Conservation (phyloP, 345 rosid species). For the Syzygium aqueum region DNA sequence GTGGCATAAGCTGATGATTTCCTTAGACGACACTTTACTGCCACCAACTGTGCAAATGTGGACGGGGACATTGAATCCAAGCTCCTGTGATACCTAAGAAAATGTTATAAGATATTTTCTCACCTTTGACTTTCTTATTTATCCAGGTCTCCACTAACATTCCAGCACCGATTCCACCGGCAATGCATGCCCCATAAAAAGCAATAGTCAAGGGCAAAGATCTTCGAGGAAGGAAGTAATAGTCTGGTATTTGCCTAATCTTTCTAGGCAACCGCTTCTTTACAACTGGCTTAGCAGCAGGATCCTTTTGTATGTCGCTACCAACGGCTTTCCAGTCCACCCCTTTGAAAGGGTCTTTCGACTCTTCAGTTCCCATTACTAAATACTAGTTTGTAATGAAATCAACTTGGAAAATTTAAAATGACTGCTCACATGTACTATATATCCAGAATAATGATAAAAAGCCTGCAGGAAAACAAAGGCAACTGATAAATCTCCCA, state of each 20-base stretch:
- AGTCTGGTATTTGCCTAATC: conserved; percentile 80
- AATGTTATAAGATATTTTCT: neutral
- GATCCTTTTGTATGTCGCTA: conserved; percentile 55
- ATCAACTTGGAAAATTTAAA: neutral
- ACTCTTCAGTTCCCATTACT: conserved; percentile 51
- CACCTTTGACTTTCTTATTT: conserved; percentile 71
- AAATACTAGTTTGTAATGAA: conserved; percentile 6
- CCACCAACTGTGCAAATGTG: neutral
- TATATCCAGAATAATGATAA: neutral
- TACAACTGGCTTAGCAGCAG: conserved; percentile 32
- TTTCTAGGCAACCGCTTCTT: conserved; percentile 74
- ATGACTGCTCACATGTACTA: neutral
- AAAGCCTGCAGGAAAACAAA: neutral
- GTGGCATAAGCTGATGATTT: neutral
- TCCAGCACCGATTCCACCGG: conserved; percentile 85
- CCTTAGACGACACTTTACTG: neutral
- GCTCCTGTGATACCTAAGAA: neutral
- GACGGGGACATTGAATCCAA: neutral
- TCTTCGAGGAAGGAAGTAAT: conserved; percentile 76
- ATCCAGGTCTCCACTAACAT: conserved; percentile 87
- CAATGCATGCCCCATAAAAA: conserved; percentile 71
- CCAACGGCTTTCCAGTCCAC: conserved; percentile 80
- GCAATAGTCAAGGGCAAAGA: conserved; percentile 50
- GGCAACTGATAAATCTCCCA: neutral
- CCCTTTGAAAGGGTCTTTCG: conserved; percentile 79